A percentile compares a stretch with the other conserved stretches of the same genome.
Conservation (phyloP, 75 land plant genomes). For the Cunninghamia lanceolata region DNA sequence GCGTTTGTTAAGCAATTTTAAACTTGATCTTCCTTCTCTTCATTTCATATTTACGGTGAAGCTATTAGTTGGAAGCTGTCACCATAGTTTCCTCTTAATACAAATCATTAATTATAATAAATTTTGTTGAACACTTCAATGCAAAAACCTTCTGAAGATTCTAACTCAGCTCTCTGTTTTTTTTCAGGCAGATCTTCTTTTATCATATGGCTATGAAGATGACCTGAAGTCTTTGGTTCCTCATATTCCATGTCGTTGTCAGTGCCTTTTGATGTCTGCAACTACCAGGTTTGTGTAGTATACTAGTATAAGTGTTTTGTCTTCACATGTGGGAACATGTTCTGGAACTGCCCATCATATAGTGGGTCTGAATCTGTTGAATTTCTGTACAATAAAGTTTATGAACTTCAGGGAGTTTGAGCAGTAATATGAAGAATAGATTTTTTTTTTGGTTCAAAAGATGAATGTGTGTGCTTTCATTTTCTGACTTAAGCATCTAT, state of each 20-base stretch:
- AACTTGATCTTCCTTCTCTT: neutral
- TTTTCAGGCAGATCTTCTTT: constrained; percentile 83
- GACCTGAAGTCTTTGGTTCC: constrained; percentile 74
- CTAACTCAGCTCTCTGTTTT: neutral
- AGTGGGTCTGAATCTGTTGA: neutral
- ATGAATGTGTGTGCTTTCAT: neutral
- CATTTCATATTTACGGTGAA: neutral
- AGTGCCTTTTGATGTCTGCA: constrained; percentile 96
- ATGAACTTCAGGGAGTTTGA: neutral
- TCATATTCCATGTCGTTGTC: constrained; percentile 79
- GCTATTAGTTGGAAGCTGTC: neutral
- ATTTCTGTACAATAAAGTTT: neutral
- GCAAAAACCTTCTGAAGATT: neutral
- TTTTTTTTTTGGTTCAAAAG: neutral
- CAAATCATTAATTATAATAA: neutral
- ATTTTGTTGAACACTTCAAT: neutral
- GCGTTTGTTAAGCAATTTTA: too few species aligned
- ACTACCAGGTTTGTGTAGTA: constrained; percentile 60
- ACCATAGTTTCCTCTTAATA: neutral
- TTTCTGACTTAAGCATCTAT: neutral
- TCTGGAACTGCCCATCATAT: neutral
- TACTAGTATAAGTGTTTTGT: neutral
- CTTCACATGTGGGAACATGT: neutral
- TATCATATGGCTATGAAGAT: constrained; percentile 94
- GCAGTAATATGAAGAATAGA: neutral